Evolutionary conservation across 768 basidiomycete genomes (phyloP).

Genomic region (Mycena epipterygia): DNA sequence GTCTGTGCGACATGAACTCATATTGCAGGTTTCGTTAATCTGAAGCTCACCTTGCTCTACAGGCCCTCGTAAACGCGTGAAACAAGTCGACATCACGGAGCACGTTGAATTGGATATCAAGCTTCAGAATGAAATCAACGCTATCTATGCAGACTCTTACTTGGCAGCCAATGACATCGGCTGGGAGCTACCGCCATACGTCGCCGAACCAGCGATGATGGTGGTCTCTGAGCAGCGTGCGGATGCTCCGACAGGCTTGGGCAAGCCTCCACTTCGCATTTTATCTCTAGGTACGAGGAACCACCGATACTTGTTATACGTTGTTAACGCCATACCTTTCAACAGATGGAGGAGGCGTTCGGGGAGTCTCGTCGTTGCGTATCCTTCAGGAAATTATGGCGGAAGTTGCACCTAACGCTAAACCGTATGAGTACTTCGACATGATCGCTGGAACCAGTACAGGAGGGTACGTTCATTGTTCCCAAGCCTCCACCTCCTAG

Average conservation of each 20-base stretch:
- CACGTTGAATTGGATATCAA: too few relatives aligned
- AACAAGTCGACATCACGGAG: too few relatives aligned
- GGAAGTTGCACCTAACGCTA: constrained; percentile 40
- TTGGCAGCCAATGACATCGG: too few relatives aligned
- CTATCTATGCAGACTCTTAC: too few relatives aligned
- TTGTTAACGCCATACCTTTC: background rate
- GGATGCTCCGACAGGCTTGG: constrained; percentile 22
- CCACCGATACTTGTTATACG: too few relatives aligned
- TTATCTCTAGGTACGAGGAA: background rate
- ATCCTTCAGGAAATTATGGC: constrained; percentile 48
- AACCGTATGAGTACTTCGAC: constrained; percentile 51
- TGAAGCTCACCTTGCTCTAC: too few relatives aligned
- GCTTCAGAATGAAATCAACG: too few relatives aligned
- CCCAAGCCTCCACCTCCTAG: too few relatives aligned
- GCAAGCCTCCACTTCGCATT: background rate
- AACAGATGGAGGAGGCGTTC: constrained; percentile 52
- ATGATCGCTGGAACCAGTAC: constrained; percentile 54
- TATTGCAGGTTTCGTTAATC: background rate
- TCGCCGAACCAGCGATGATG: too few relatives aligned
- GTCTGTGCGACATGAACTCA: constrained; percentile 2
- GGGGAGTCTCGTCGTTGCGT: constrained; percentile 49
- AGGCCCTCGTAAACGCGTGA: too few relatives aligned
- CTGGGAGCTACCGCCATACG: too few relatives aligned
- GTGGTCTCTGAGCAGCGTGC: too few relatives aligned
- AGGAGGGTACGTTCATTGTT: constrained; percentile 50